Conservation (phyloP, 257 asterid genomes). For the Lycium barbarum region DNA sequence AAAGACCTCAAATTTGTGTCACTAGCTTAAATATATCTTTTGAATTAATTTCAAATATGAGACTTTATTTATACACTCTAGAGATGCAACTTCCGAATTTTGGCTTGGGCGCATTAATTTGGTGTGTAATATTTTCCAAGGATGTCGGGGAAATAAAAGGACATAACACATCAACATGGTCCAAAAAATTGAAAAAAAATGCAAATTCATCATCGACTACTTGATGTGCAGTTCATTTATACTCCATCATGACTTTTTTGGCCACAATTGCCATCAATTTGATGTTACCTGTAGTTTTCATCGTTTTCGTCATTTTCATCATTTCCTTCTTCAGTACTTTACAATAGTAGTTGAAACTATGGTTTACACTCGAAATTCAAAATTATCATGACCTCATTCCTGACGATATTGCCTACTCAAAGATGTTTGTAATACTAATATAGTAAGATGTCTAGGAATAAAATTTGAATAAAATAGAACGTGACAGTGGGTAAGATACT, state of each 20-base stretch:
- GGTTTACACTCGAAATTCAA: background rate
- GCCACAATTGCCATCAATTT: background rate
- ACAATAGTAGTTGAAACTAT: background rate
- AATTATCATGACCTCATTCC: background rate
- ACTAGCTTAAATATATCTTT: no score
- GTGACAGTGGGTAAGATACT: conserved; percentile 25
- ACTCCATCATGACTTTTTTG: background rate
- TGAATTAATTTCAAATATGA: no score
- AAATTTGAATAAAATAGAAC: background rate
- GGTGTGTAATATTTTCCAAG: background rate
- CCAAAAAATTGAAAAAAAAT: background rate
- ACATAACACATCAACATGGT: conserved; percentile 14
- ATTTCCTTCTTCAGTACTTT: background rate
- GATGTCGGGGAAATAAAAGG: background rate
- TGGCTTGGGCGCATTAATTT: no score
- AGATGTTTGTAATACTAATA: background rate
- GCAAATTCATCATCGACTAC: background rate
- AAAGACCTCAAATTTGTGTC: no score
- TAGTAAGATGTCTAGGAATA: background rate
- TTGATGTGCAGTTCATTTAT: background rate
- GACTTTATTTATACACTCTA: no score
- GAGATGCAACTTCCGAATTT: no score
- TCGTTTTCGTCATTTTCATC: background rate
- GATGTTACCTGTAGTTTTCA: background rate
- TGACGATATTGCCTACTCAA: background rate